Percentiles rank a stretch among this genome's conserved stretches.
These are phyloP conservation scores for Fomes fomentarius DNA, from an alignment of 1,284 basidiomycete genomes.

Conservation along the genomic window DNA sequence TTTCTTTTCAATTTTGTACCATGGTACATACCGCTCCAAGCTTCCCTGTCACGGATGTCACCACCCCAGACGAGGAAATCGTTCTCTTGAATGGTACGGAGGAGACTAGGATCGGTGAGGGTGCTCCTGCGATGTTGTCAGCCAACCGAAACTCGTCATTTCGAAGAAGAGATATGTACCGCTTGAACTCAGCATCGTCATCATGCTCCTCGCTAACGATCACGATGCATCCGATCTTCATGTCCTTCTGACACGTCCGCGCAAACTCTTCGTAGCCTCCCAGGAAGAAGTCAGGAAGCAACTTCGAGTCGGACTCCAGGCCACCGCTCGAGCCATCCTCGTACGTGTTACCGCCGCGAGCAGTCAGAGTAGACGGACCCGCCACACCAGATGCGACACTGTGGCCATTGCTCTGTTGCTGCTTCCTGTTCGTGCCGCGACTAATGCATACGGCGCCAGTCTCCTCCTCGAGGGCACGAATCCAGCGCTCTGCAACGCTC, in stretches of 20 bases:
- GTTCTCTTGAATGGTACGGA: constrained; percentile 68
- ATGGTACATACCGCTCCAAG: constrained; percentile 74
- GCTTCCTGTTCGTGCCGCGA: constrained; percentile 28
- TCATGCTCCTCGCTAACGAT: constrained; percentile 93
- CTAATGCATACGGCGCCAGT: constrained; percentile 67
- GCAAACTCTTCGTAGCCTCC: constrained; percentile 87
- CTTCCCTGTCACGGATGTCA: constrained; percentile 79
- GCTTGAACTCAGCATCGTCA: constrained; percentile 85
- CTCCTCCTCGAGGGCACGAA: constrained; percentile 78
- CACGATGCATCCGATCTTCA: constrained; percentile 78
- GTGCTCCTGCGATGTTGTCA: constrained; percentile 54
- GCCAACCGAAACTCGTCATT: background rate
- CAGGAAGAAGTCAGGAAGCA: constrained; percentile 80
- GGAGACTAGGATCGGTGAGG: constrained; percentile 72
- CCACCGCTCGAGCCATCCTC: constrained; percentile 23
- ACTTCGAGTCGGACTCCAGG: constrained; percentile 41
- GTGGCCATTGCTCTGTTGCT: constrained; percentile 16
- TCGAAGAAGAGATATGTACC: constrained; percentile 43
- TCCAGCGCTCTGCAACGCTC: constrained; percentile 70
- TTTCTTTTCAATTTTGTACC: background rate
- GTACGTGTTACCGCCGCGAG: constrained; percentile 22
- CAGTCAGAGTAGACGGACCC: constrained; percentile 44
- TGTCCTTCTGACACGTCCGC: constrained; percentile 66
- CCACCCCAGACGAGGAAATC: constrained; percentile 86
- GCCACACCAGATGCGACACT: constrained; percentile 38